These are phyloP conservation scores for Linnemannia exigua DNA, from an alignment of 192 early-diverging fungal genomes.

Conservation along the genomic window DNA sequence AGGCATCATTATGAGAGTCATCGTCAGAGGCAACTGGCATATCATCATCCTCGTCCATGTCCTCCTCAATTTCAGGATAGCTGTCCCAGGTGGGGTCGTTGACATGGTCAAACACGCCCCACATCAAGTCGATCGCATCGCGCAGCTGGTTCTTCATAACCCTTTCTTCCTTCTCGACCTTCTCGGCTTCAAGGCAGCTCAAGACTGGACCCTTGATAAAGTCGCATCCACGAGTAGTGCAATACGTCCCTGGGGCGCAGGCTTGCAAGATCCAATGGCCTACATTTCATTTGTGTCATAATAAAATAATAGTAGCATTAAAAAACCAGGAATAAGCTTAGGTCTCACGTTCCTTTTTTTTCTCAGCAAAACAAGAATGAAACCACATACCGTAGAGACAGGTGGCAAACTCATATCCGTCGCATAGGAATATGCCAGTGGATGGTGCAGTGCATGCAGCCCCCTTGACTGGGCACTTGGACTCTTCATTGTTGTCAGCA, in stretches of 20 bases:
- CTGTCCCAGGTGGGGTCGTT: slow-evolving; percentile 18
- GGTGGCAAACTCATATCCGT: slow-evolving; percentile 19
- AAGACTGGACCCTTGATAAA: slow-evolving; percentile 21
- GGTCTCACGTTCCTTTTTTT: not conserved
- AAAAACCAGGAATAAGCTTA: no score
- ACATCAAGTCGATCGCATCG: slow-evolving; percentile 23
- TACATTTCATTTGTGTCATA: no score
- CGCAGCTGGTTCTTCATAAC: not conserved
- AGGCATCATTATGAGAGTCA: not conserved
- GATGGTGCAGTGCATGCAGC: not conserved
- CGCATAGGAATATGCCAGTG: not conserved
- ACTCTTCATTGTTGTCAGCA: not conserved
- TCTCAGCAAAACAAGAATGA: not conserved
- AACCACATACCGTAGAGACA: slow-evolving; percentile 20
- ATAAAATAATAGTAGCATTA: no score
- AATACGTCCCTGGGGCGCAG: slow-evolving; percentile 43
- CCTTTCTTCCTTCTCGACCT: not conserved
- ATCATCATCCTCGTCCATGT: not conserved
- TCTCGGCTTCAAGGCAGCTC: slow-evolving; percentile 25
- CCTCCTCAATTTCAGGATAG: slow-evolving; percentile 13
- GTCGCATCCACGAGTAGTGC: slow-evolving; percentile 36
- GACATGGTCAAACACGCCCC: slow-evolving; percentile 16
- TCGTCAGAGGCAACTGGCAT: not conserved
- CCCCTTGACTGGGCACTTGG: slow-evolving; percentile 11
- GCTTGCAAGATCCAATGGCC: slow-evolving; percentile 14